These are phyloP conservation scores for Acanthamoeba polyphaga DNA, from an alignment of 208 protist species.

Conservation along the genomic window DNA sequence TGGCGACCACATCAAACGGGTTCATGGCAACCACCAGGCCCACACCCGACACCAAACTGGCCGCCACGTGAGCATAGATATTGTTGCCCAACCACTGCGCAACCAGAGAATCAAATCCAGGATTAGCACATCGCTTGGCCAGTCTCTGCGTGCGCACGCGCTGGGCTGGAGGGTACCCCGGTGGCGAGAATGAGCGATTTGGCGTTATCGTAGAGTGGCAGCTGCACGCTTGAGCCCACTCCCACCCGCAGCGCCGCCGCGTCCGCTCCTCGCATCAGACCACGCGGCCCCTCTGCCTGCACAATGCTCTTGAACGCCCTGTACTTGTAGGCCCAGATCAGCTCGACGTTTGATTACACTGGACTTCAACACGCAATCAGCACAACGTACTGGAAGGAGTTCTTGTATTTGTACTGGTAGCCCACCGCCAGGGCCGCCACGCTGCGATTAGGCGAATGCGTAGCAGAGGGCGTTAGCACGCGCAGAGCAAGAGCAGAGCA, in stretches of 20 bases:
- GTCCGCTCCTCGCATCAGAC: slow-evolving; percentile 44
- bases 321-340: neutral
- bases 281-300: slow-evolving; percentile 5
- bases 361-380: neutral
- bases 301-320: slow-evolving; percentile 39
- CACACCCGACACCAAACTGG: slow-evolving; percentile 68
- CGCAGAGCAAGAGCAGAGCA: neutral
- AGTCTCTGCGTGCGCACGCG: no score
- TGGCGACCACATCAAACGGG: slow-evolving; percentile 83
- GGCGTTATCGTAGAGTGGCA: slow-evolving; percentile 78
- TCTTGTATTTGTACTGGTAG: slow-evolving; percentile 76
- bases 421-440: slow-evolving; percentile 30
- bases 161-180: neutral
- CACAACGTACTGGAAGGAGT: slow-evolving; percentile 15
- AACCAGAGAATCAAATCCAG: neutral
- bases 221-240: slow-evolving; percentile 80
- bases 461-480: no score
- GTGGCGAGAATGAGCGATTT: slow-evolving; percentile 66
- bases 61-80: slow-evolving; percentile 65
- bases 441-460: neutral
- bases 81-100: slow-evolving; percentile 55
- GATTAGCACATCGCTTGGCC: no score
- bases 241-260: slow-evolving; percentile 71
- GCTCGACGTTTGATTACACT: neutral
- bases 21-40: slow-evolving; percentile 79